Conservation (phyloP, 2,329 filamentous ascomycete species). For the Mollisia scopiformis region DNA sequence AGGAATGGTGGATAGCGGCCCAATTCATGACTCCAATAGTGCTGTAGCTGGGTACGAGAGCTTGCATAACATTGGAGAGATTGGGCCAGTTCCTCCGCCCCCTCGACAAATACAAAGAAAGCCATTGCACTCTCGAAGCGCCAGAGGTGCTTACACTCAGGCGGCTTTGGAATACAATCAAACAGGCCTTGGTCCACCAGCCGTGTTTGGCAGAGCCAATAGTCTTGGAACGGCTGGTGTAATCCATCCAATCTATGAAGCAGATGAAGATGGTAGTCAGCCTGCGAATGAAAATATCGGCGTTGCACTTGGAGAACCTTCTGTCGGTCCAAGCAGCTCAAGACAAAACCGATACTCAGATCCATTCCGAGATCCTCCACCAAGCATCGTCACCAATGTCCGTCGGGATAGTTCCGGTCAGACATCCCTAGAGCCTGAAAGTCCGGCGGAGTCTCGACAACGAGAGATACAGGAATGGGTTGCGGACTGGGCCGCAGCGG, state of each 20-base stretch:
- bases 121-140: constrained; percentile 39
- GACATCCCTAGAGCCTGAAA: constrained; percentile 27
- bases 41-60: constrained; percentile 31
- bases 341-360: constrained; percentile 28
- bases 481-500: constrained; percentile 40
- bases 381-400: constrained; percentile 14
- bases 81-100: constrained; percentile 11
- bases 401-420: constrained; percentile 12
- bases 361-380: constrained; percentile 33
- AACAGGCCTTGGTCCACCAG: constrained; percentile 32
- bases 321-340: constrained; percentile 7
- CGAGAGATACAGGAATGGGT: constrained; percentile 40
- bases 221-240: constrained; percentile 51
- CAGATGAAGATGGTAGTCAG: constrained; percentile 49
- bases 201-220: constrained; percentile 39
- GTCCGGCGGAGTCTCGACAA: constrained; percentile 32
- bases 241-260: constrained; percentile 68
- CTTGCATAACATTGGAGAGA: constrained; percentile 26
- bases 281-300: constrained; percentile 22
- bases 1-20: constrained; percentile 3
- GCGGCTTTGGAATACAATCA: constrained; percentile 44
- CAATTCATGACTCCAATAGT: constrained; percentile 32
- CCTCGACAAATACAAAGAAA: constrained; percentile 32
- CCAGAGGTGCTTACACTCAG: constrained; percentile 39
- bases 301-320: constrained; percentile 26